phyloP scores from a whole-genome alignment of 2,329 filamentous ascomycete species.

The Monosporascus cannonballus region DNA sequence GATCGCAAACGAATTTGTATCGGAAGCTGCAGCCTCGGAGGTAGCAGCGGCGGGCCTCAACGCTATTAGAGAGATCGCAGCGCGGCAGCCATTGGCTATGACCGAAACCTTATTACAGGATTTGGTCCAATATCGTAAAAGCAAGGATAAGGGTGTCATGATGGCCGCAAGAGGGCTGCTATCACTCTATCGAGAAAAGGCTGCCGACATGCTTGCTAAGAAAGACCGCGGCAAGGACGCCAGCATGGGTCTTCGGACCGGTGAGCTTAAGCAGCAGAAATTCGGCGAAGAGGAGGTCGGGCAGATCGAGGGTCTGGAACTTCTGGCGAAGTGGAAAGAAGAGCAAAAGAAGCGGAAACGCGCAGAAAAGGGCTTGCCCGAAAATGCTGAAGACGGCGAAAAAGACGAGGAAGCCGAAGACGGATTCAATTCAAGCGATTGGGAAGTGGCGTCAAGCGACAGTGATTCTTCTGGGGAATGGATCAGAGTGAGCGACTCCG shows the following conservation, averaged over 20 bases:
- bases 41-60: slow-evolving; percentile 90
- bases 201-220: slow-evolving; percentile 81
- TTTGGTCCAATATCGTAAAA: slow-evolving; percentile 90
- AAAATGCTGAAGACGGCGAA: slow-evolving; percentile 54
- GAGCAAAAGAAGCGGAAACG: slow-evolving; percentile 74
- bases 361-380: slow-evolving; percentile 60
- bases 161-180: slow-evolving; percentile 95
- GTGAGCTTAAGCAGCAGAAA: slow-evolving; percentile 67
- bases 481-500: slow-evolving; percentile 85
- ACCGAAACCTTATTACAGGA: slow-evolving; percentile 93
- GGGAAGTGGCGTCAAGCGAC: slow-evolving; percentile 56
- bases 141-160: slow-evolving; percentile 98
- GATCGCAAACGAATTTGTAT: slow-evolving; percentile 98
- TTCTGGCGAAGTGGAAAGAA: slow-evolving; percentile 89
- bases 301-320: slow-evolving; percentile 84
- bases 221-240: slow-evolving; percentile 89
- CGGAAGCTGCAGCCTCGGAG: slow-evolving; percentile 84
- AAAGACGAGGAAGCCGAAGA: slow-evolving; percentile 56
- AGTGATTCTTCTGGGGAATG: slow-evolving; percentile 76
- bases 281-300: slow-evolving; percentile 79
- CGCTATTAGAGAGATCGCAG: slow-evolving; percentile 89
- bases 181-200: slow-evolving; percentile 85
- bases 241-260: slow-evolving; percentile 70
- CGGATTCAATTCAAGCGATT: slow-evolving; percentile 48
- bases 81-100: slow-evolving; percentile 91